These are phyloP conservation scores for Aurantiochytrium sp. DNA, from an alignment of 108 stramenopile species.

Conservation along the genomic window DNA sequence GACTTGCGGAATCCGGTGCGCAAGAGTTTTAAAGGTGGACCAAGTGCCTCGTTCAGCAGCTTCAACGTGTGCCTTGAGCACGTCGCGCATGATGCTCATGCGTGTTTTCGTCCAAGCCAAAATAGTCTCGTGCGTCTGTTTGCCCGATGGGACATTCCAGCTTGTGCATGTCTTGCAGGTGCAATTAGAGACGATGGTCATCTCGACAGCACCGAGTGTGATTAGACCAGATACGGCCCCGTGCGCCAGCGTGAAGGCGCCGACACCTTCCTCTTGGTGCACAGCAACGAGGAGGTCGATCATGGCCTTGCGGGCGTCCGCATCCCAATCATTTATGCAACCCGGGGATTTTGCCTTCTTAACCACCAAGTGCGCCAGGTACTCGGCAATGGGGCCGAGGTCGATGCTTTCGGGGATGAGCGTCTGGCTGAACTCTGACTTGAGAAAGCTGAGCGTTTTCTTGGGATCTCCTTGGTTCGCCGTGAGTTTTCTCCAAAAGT, in stretches of 20 bases:
- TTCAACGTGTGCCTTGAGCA: neutral
- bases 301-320: neutral
- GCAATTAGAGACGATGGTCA: neutral
- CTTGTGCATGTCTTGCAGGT: neutral
- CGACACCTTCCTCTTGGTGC: neutral
- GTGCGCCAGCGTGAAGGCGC: neutral
- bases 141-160: neutral
- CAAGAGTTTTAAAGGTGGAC: neutral
- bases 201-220: neutral
- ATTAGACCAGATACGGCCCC: neutral
- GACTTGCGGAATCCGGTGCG: neutral
- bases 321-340: neutral
- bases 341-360: neutral
- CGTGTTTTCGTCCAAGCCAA: neutral
- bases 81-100: neutral
- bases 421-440: neutral
- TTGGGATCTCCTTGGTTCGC: neutral
- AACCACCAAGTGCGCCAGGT: neutral
- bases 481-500: neutral
- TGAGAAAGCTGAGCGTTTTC: neutral
- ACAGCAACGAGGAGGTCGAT: neutral
- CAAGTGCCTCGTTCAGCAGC: neutral
- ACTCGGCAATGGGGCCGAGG: neutral
- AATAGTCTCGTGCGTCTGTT: neutral
- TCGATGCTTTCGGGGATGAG: neutral